Evolutionary conservation across 2,329 filamentous ascomycete genomes (phyloP).

Genomic region (Leptographium radiaticola): DNA sequence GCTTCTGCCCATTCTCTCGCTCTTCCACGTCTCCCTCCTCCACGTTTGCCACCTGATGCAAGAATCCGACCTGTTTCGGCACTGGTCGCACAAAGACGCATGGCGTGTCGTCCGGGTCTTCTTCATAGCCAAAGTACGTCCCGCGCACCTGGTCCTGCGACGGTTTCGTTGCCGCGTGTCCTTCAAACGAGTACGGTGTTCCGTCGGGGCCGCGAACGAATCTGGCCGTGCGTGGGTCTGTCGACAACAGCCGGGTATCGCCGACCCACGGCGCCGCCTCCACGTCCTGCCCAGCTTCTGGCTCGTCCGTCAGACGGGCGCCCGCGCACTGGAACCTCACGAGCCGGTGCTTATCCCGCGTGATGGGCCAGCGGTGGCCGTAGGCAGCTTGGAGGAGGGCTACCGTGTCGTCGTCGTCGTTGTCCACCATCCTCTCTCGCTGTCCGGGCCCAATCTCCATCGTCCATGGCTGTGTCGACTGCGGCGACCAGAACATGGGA

Average conservation of each 20-base stretch:
- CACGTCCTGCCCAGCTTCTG: slow-evolving; percentile 16
- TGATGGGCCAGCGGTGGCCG: slow-evolving; percentile 29
- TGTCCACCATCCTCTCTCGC: neutral
- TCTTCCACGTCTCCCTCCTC: neutral
- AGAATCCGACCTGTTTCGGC: slow-evolving; percentile 44
- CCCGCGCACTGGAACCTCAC: slow-evolving; percentile 25
- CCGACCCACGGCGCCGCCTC: slow-evolving; percentile 11
- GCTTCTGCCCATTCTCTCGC: slow-evolving; percentile 3
- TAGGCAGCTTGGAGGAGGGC: slow-evolving; percentile 34
- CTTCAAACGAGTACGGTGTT: slow-evolving; percentile 28
- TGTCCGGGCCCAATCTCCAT: slow-evolving; percentile 16
- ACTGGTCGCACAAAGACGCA: slow-evolving; percentile 37
- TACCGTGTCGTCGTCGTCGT: slow-evolving; percentile 27
- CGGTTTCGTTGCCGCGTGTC: slow-evolving; percentile 31
- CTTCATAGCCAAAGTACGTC: slow-evolving; percentile 21
- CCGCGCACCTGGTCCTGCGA: slow-evolving; percentile 23
- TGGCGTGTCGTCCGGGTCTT: slow-evolving; percentile 28
- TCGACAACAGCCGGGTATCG: neutral
- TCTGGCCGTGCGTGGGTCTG: slow-evolving; percentile 8
- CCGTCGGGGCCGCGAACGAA: slow-evolving; percentile 27
- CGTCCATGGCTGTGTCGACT: slow-evolving; percentile 20
- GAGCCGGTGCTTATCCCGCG: slow-evolving; percentile 25
- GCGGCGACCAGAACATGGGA: slow-evolving; percentile 21
- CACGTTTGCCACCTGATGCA: slow-evolving; percentile 27
- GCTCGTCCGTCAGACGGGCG: slow-evolving; percentile 14